Evolutionary conservation across 768 basidiomycete species (phyloP).

Genomic region (Leccinum longicurvipes): DNA sequence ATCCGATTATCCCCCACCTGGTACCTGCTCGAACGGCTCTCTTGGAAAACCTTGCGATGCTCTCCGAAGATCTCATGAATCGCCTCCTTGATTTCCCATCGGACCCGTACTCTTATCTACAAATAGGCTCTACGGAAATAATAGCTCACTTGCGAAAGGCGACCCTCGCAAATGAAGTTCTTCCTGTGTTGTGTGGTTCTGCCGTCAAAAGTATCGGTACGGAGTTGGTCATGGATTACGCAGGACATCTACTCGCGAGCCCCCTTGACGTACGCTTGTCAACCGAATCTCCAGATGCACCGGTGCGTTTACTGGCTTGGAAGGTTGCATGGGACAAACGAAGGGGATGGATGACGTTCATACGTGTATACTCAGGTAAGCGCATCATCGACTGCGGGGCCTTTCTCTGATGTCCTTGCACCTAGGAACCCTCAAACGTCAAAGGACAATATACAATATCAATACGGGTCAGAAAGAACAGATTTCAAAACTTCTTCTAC

Average conservation of each 20-base stretch:
- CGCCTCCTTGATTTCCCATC: slow-evolving; percentile 55
- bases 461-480: slow-evolving; percentile 70
- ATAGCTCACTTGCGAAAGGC: slow-evolving; percentile 65
- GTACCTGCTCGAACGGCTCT: slow-evolving; percentile 64
- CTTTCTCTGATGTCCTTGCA: slow-evolving; percentile 2
- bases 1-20: slow-evolving; percentile 69
- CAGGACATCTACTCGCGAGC: slow-evolving; percentile 74
- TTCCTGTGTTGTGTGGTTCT: slow-evolving; percentile 83
- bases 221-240: slow-evolving; percentile 75
- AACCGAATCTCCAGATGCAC: slow-evolving; percentile 41
- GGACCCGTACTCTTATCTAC: slow-evolving; percentile 61
- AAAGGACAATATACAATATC: slow-evolving; percentile 59
- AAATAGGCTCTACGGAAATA: slow-evolving; percentile 50
- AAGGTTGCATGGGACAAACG: slow-evolving; percentile 84
- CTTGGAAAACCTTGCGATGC: slow-evolving; percentile 77
- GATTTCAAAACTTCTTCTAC: slow-evolving; percentile 66
- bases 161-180: slow-evolving; percentile 59
- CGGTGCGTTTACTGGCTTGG: slow-evolving; percentile 74
- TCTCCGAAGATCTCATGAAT: slow-evolving; percentile 79
- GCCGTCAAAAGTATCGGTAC: slow-evolving; percentile 81
- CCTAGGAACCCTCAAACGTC: slow-evolving; percentile 61
- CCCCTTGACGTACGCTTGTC: slow-evolving; percentile 63
- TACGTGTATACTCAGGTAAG: slow-evolving; percentile 83
- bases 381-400: background rate
- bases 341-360: slow-evolving; percentile 91